These are phyloP conservation scores for Cyphellophora europaea DNA, from an alignment of 2,329 filamentous ascomycete genomes.

Conservation along the genomic window DNA sequence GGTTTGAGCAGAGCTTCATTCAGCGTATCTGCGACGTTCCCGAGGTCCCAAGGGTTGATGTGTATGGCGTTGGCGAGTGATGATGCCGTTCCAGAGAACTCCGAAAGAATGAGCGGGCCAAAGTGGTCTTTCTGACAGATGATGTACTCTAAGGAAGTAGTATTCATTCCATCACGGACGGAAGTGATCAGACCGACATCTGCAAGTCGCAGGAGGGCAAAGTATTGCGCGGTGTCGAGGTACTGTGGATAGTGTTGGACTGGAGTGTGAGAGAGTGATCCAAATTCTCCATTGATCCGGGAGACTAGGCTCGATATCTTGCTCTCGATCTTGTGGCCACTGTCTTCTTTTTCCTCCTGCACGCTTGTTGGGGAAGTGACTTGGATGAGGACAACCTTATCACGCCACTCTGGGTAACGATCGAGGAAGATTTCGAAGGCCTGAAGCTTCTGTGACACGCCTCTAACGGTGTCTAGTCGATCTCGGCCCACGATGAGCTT, in stretches of 20 bases:
- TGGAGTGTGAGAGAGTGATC: conserved; percentile 78
- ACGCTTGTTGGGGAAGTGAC: conserved; percentile 81
- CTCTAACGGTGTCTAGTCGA: conserved; percentile 83
- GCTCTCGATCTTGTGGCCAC: conserved; percentile 71
- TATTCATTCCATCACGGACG: conserved; percentile 96
- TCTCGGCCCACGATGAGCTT: conserved; percentile 94
- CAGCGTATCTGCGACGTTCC: conserved; percentile 74
- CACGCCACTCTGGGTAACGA: conserved; percentile 81
- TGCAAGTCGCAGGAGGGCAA: conserved; percentile 79
- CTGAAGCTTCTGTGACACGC: conserved; percentile 91
- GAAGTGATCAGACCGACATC: conserved; percentile 93
- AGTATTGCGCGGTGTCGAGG: conserved; percentile 81
- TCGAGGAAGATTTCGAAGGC: conserved; percentile 90
- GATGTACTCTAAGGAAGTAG: conserved; percentile 88
- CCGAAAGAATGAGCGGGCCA: conserved; percentile 84
- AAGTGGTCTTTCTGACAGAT: conserved; percentile 81
- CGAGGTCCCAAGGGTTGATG: conserved; percentile 93
- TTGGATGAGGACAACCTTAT: conserved; percentile 87
- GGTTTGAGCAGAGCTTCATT: conserved; percentile 72
- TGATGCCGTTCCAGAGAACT: conserved; percentile 90
- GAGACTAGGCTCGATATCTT: conserved; percentile 86
- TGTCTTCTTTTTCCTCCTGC: conserved; percentile 67
- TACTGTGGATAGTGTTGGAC: conserved; percentile 95
- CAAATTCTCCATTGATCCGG: conserved; percentile 83
- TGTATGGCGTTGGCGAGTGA: conserved; percentile 79